A percentile compares a stretch with the other conserved stretches of the same genome.
These are phyloP conservation scores for Sarocladiaceae sp. DNA, from an alignment of 2,329 filamentous ascomycete species.

Conservation along the genomic window DNA sequence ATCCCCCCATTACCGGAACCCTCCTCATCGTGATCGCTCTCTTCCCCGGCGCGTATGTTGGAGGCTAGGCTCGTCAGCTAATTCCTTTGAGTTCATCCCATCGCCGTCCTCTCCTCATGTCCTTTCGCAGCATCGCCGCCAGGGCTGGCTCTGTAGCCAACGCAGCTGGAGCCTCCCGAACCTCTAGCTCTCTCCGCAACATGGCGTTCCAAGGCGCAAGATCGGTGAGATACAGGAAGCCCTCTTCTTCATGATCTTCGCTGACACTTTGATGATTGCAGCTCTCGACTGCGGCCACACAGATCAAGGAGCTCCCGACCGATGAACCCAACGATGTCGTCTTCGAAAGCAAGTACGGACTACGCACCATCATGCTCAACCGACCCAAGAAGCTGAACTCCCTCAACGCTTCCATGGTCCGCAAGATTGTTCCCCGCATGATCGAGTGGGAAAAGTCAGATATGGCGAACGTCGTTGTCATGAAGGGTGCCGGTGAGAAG, in stretches of 20 bases:
- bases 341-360: conserved; percentile 81
- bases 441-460: conserved; percentile 94
- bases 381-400: conserved; percentile 88
- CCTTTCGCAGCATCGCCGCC: conserved; percentile 44
- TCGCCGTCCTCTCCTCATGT: conserved; percentile 39
- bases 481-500: conserved; percentile 80
- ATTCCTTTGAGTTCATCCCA: conserved; percentile 13
- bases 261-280: conserved; percentile 41
- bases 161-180: conserved; percentile 27
- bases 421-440: conserved; percentile 85
- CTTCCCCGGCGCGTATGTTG: conserved; percentile 27
- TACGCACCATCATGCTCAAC: conserved; percentile 91
- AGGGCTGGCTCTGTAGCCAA: conserved; percentile 48
- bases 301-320: conserved; percentile 50
- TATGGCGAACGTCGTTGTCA: conserved; percentile 83
- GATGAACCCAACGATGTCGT: conserved; percentile 88
- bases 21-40: conserved; percentile 9
- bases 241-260: not conserved
- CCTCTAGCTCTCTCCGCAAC: conserved; percentile 31
- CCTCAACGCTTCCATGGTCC: conserved; percentile 87
- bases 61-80: conserved; percentile 27
- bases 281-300: conserved; percentile 28
- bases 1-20: conserved; percentile 13
- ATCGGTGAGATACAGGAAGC: conserved; percentile 42
- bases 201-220: conserved; percentile 53